phyloP scores from a whole-genome alignment of 2,329 filamentous ascomycete species.

The Magnaporthiopsis poae region DNA sequence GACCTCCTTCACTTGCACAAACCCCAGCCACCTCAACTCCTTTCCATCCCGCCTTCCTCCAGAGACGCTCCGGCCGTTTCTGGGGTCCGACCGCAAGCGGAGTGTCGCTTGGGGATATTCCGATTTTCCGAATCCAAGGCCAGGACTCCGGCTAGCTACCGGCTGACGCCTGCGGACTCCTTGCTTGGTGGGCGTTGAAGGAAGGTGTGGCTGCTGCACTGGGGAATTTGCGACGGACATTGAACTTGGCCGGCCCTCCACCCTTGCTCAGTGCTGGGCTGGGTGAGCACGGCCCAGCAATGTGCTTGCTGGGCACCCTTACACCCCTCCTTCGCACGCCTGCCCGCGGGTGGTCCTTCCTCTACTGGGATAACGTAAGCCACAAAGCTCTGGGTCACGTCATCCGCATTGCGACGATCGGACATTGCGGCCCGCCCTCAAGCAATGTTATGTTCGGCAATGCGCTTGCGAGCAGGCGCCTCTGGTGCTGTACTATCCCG shows the following conservation, averaged over 20 bases:
- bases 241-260: neutral
- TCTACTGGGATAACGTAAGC: neutral
- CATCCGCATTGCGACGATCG: neutral
- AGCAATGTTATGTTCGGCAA: neutral
- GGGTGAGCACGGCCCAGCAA: no score
- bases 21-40: neutral
- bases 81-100: neutral
- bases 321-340: no score
- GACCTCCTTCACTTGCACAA: neutral
- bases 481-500: neutral
- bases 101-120: slow-evolving; percentile 5
- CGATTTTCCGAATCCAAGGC: neutral
- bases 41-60: neutral
- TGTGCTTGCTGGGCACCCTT: no score
- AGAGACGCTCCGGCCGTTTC: neutral
- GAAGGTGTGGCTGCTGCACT: neutral
- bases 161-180: neutral
- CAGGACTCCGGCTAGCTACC: neutral
- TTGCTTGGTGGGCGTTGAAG: neutral
- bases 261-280: neutral
- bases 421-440: neutral
- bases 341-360: no score
- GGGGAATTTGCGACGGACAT: neutral
- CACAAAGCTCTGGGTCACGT: neutral
- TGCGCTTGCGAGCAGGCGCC: neutral